Conservation (phyloP, 129 eudicot genomes). For the Chrysanthemum lavandulifolium region DNA sequence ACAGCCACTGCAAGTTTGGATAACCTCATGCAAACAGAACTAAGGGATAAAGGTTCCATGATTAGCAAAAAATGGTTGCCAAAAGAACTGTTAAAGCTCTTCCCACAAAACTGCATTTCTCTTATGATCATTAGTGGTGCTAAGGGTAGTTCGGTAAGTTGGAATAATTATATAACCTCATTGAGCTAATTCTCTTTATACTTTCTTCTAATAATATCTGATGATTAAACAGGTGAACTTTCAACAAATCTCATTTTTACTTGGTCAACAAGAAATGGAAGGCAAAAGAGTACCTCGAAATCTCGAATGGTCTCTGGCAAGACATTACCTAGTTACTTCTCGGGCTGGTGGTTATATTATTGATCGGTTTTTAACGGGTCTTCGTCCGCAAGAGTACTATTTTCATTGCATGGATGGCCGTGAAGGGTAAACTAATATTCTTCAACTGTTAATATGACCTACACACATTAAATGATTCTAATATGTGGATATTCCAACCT, state of each 20-base stretch:
- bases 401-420: conserved; percentile 99
- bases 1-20: conserved; percentile 74
- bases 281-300: conserved; percentile 94
- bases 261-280: conserved; percentile 98
- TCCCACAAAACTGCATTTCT: conserved; percentile 87
- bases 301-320: conserved; percentile 76
- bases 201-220: conserved; percentile 4
- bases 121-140: conserved; percentile 97
- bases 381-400: conserved; percentile 92
- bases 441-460: not conserved
- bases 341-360: conserved; percentile 92
- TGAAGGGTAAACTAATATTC: conserved; percentile 66
- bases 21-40: conserved; percentile 76
- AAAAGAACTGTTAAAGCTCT: conserved; percentile 67
- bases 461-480: conserved; percentile 2
- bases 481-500: not conserved
- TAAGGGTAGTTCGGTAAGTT: conserved; percentile 94
- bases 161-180: not conserved
- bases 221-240: conserved; percentile 67
- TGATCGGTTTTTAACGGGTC: conserved; percentile 90
- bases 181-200: not conserved
- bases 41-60: conserved; percentile 59
- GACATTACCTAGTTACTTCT: conserved; percentile 79
- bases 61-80: conserved; percentile 75
- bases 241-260: conserved; percentile 90